Conservation (phyloP, 176 grass and related monocot species). For the Elaeis guineensis region DNA sequence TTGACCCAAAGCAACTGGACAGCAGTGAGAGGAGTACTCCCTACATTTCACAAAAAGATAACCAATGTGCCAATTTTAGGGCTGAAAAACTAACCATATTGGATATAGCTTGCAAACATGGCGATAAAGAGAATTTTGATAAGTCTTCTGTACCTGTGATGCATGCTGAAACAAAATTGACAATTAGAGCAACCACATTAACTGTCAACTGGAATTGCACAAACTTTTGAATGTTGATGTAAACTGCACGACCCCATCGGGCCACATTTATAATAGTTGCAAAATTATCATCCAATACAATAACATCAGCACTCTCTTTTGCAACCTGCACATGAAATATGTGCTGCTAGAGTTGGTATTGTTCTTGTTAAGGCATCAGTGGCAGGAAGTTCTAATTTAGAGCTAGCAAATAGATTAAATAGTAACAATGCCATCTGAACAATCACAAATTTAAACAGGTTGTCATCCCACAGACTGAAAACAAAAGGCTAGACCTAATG, state of each 20-base stretch:
- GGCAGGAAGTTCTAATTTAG: too few relatives aligned
- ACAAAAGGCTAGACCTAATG: too few relatives aligned
- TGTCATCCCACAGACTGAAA: too few relatives aligned
- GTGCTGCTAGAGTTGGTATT: too few relatives aligned
- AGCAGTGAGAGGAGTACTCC: slow-evolving; percentile 78
- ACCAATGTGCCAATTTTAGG: too few relatives aligned
- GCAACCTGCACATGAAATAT: slow-evolving; percentile 25
- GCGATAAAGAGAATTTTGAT: too few relatives aligned
- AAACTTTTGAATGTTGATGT: slow-evolving; percentile 51
- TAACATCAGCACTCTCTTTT: slow-evolving; percentile 53
- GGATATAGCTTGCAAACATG: too few relatives aligned
- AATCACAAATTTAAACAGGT: too few relatives aligned
- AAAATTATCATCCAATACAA: slow-evolving; percentile 45
- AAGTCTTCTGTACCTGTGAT: slow-evolving; percentile 26
- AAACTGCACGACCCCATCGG: slow-evolving; percentile 43
- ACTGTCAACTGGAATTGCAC: slow-evolving; percentile 50
- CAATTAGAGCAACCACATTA: slow-evolving; percentile 38
- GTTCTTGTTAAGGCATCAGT: too few relatives aligned
- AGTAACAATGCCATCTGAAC: too few relatives aligned
- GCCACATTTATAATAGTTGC: slow-evolving; percentile 42
- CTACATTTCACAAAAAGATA: slow-evolving; percentile 26
- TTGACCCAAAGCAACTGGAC: slow-evolving; percentile 97
- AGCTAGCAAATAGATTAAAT: too few relatives aligned
- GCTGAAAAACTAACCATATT: too few relatives aligned
- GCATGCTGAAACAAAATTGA: slow-evolving; percentile 44